These are phyloP conservation scores for Jaenimonas drosophilae DNA, from an alignment of 208 protist genomes.

Conservation along the genomic window DNA sequence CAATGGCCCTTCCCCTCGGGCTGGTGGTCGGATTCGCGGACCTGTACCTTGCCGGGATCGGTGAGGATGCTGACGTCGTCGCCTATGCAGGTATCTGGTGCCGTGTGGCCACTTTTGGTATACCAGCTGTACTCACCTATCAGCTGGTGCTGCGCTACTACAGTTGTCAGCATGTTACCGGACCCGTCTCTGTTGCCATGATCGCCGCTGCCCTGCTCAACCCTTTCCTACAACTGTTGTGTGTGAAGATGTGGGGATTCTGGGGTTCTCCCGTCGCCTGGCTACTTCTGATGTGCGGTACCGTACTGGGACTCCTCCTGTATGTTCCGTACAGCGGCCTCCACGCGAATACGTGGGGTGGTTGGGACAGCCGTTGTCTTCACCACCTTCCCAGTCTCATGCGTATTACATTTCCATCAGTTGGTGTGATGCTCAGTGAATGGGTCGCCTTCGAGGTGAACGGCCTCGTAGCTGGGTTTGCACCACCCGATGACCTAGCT, in stretches of 20 bases:
- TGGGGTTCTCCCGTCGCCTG: conserved; percentile 65
- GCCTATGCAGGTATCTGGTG: conserved; percentile 64
- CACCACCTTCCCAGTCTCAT: conserved; percentile 37
- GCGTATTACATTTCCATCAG: conserved; percentile 55
- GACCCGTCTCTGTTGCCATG: conserved; percentile 50
- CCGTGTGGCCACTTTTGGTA: conserved; percentile 49
- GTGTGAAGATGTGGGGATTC: conserved; percentile 63
- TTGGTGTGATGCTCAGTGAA: conserved; percentile 78
- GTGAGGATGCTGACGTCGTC: conserved; percentile 29
- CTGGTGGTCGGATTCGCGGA: conserved; percentile 52
- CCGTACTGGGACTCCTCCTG: conserved; percentile 20
- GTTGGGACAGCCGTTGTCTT: conserved; percentile 34
- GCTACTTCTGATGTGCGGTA: conserved; percentile 51
- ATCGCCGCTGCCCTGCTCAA: conserved; percentile 42
- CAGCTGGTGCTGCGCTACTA: conserved; percentile 72
- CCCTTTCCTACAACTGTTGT: conserved; percentile 41
- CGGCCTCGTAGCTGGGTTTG: conserved; percentile 47
- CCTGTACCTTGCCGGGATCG: conserved; percentile 21
- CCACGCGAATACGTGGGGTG: conserved; percentile 62
- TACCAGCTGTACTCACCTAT: conserved; percentile 35
- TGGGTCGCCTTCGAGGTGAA: conserved; percentile 78
- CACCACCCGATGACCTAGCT: conserved; percentile 33
- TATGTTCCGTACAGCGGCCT: conserved; percentile 41
- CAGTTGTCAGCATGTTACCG: conserved; percentile 61
- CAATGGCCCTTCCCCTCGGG: conserved; percentile 49